Evolutionary conservation across 805 yeast genomes (phyloP), one percentile per base, ranked within the genome.

Genomic region (Diddensiella santjacobensis): DNA sequence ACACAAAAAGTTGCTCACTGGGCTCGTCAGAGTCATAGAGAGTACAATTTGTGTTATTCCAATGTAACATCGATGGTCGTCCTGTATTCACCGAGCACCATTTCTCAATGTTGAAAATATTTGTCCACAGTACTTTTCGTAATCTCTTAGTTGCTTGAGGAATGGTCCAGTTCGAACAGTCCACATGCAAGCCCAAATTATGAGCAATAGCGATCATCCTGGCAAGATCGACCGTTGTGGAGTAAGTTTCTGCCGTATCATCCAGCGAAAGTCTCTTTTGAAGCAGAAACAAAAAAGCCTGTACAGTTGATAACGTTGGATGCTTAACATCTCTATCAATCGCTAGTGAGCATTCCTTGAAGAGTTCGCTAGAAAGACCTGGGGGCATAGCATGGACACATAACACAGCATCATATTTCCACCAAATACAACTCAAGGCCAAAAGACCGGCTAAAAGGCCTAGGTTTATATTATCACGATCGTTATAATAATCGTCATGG

Each of bases 41-140:
- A 6, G 33, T 51, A 47, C 48, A 58, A 45, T 52, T 58, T 19
- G 51, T 50, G 35, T 59, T 54, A 15, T 45, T 42, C 18, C 45
- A 24, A 13, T 50, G 42, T 22, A 65, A 49, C 18, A 60, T 52
- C 3, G 59, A 54, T 1, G 72, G 72, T 20, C 67, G 57, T 10
- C 71, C 70, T 2, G 62, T 45, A 23, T 56, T 56, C 3, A 61
- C 59, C 1, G 69, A 57, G 3, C 58, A 50, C 72, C 72, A 69
- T 46, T 65, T 65, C 46, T 69, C 73, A 40, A 59, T 58, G 13
- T 60, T 60, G 40, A 54, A 67, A n/a, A 61, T 58, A 0, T 62
- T 57, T 35, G 69, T 64, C 69, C 71, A 65, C 15, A 68, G 52
- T 15, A 68, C 49, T 4, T 55, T 51, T 13, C 73, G 52, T 2